Conservation (phyloP, 2,329 filamentous ascomycete genomes). For the Colletotrichum orchidophilum region DNA sequence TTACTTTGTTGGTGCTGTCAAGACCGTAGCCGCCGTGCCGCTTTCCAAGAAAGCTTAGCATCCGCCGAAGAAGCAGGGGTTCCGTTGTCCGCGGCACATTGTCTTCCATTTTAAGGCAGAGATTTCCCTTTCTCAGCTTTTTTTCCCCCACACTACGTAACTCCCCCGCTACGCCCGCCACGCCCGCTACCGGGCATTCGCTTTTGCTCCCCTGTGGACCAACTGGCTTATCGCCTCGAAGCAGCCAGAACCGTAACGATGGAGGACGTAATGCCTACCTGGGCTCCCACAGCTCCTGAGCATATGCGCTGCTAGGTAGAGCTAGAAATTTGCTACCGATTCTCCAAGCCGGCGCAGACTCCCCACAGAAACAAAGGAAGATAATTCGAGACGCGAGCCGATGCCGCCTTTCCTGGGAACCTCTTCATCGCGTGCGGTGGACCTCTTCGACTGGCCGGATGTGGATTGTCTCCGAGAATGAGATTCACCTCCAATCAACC, state of each 20-base stretch:
- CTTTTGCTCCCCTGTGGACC: not conserved
- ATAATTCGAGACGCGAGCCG: not conserved
- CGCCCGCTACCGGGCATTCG: not conserved
- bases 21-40: not conserved
- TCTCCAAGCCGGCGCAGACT: too few relatives aligned
- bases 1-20: not conserved
- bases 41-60: conserved; percentile 13
- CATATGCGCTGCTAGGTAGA: too few relatives aligned
- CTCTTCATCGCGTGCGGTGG: too few relatives aligned
- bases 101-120: too few relatives aligned
- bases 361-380: not conserved
- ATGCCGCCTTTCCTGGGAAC: too few relatives aligned
- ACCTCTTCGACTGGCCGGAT: not conserved
- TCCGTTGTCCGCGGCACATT: not conserved
- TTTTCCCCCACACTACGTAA: not conserved
- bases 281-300: too few relatives aligned
- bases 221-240: not conserved
- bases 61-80: conserved; percentile 1
- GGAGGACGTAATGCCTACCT: too few relatives aligned
- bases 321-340: too few relatives aligned
- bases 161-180: not conserved
- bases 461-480: not conserved
- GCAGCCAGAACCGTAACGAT: not conserved
- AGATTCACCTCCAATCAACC: not conserved
- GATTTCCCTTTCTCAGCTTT: not conserved